A percentile compares a stretch with the other conserved stretches of the same genome.
Evolutionary conservation across 768 basidiomycete genomes (phyloP).

Genomic region (Steccherinum ochraceum): DNA sequence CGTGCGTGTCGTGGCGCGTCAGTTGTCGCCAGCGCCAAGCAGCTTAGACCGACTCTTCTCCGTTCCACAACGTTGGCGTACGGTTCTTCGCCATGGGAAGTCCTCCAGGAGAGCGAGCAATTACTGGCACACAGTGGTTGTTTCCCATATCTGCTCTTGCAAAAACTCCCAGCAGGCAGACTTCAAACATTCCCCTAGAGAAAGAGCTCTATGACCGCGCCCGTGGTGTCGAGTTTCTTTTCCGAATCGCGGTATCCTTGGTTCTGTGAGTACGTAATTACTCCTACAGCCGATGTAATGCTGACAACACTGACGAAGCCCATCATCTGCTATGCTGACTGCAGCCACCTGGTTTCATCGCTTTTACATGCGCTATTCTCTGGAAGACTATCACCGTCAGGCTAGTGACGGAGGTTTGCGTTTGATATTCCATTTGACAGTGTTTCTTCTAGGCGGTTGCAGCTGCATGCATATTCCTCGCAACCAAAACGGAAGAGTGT

Average conservation of each 20-base stretch:
- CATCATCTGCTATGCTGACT: constrained; percentile 76
- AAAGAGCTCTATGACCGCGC: constrained; percentile 75
- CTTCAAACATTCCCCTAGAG: constrained; percentile 41
- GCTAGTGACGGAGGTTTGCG: constrained; percentile 35
- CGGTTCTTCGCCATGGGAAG: constrained; percentile 2
- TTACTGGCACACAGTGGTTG: constrained; percentile 72
- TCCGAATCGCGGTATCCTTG: constrained; percentile 72
- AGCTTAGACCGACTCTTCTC: too few species aligned
- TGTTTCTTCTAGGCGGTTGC: constrained; percentile 60
- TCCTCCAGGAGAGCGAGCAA: too few species aligned
- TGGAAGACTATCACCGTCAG: constrained; percentile 78
- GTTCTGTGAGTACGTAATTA: constrained; percentile 50
- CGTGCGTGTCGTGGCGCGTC: too few species aligned
- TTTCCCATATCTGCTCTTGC: constrained; percentile 57
- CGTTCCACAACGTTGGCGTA: too few species aligned
- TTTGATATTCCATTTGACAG: too few species aligned
- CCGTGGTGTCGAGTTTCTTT: constrained; percentile 80
- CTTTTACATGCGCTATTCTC: constrained; percentile 83
- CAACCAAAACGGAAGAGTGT: constrained; percentile 90
- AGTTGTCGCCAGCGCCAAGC: too few species aligned
- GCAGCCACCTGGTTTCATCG: constrained; percentile 90
- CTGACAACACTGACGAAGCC: constrained; percentile 36
- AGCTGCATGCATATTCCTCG: constrained; percentile 80
- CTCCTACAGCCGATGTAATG: constrained; percentile 9
- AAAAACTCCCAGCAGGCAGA: constrained; percentile 49